Percentiles rank a stretch among this genome's conserved stretches.
Conservation (phyloP, 1,284 basidiomycete genomes). For the Sanghuangporus sanghuang region DNA sequence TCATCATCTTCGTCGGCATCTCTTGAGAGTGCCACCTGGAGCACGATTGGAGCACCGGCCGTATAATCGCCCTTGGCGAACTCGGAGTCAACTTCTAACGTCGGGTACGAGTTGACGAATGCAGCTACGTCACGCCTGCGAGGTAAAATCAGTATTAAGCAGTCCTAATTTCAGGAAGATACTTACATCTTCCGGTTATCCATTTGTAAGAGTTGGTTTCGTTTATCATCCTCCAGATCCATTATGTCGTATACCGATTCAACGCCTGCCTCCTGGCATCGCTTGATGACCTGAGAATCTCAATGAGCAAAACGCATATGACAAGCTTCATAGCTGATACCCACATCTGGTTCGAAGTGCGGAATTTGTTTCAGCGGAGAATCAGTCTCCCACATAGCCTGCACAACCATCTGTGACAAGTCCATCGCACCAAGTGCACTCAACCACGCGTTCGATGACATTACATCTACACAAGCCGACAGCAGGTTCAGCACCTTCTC, state of each 20-base stretch:
- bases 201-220: slow-evolving; percentile 83
- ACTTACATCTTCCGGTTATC: slow-evolving; percentile 79
- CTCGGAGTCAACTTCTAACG: slow-evolving; percentile 82
- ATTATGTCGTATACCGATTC: slow-evolving; percentile 94
- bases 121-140: slow-evolving; percentile 81
- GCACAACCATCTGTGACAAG: slow-evolving; percentile 98
- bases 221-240: slow-evolving; percentile 92
- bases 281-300: slow-evolving; percentile 59
- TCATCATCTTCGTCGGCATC: slow-evolving; percentile 76
- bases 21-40: slow-evolving; percentile 77
- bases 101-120: slow-evolving; percentile 93
- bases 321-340: slow-evolving; percentile 18
- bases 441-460: slow-evolving; percentile 94
- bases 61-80: slow-evolving; percentile 82
- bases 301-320: neutral
- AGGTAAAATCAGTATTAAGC: slow-evolving; percentile 19
- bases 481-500: slow-evolving; percentile 88
- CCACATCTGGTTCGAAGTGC: slow-evolving; percentile 84
- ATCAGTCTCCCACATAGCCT: slow-evolving; percentile 97
- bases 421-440: slow-evolving; percentile 98
- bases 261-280: slow-evolving; percentile 78
- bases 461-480: slow-evolving; percentile 94
- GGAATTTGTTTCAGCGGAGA: slow-evolving; percentile 94
- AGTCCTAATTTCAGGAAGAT: neutral
- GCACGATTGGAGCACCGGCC: slow-evolving; percentile 75